Base-by-base conservation (phyloP, 257 asterid genomes). In the Jacaranda mimosifolia region DNA sequence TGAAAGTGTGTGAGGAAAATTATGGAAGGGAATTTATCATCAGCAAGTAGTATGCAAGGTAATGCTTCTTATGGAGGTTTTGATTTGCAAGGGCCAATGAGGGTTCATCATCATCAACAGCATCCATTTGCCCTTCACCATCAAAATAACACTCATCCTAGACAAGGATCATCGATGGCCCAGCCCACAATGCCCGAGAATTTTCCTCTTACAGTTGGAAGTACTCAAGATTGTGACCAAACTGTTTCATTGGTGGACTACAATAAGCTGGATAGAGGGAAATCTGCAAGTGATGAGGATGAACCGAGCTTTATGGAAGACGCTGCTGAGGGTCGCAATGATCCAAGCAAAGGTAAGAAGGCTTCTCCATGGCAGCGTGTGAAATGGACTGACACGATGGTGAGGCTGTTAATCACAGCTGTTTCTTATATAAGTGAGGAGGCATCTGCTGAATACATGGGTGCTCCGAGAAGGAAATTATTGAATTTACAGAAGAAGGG, bases 391-490 rank as follows among this genome's bases (percentile, higher is more conserved):
- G 97, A 90, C 74, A 17, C 67, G 6, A 91, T 88, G 95, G 97
- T 91, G 15, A 79, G 89, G 77, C 75, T 91, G 71, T 70, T 91
- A 18, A 88, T 91, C 5, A 91, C 97, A 1, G 93, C 97, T 7
- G 97, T 91, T 67, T 91, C 97, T 0, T 91, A 91, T 79, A 91
- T 91, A 2, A 86, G 86, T 3, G 97, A 91, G 79, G 97, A 91
- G 77, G 75, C 86, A 7, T 78, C 88, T 26, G 79, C 86, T 45
- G 91, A 86, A 10, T 76, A 77, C 51, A 87, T 81, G 35, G 84
- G 80, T 4, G 86, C 88, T 11, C 63, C 79, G 0, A 76, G 89
- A 69, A 82, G 91, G 78, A 93, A 85, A 77, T 86, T 46, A 56
- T 56, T 86, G 3, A 88, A 87, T 83, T 77, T 91, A 43, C 96